These are phyloP conservation scores for Phytophthora tentaculata DNA, from an alignment of 352 stramenopile species.

Conservation along the genomic window DNA sequence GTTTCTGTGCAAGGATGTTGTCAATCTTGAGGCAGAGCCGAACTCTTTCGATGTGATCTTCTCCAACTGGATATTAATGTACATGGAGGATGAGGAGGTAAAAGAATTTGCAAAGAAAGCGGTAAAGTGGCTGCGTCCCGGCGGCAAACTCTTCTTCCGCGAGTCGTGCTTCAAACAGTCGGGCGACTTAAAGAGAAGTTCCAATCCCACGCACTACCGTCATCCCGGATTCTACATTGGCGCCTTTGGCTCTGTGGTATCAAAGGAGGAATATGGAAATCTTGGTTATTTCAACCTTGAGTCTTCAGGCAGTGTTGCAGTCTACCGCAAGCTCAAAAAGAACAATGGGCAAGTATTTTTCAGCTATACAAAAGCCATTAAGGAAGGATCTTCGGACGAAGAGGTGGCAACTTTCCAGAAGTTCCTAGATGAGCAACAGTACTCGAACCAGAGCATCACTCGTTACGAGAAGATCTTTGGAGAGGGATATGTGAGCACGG, in stretches of 20 bases:
- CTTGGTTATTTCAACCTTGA: conserved; percentile 71
- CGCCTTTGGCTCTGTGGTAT: conserved; percentile 57
- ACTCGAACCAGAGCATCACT: conserved; percentile 72
- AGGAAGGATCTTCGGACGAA: conserved; percentile 28
- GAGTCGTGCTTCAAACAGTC: conserved; percentile 76
- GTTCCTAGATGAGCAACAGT: conserved; percentile 76
- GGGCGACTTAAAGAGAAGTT: conserved; percentile 60
- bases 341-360: conserved; percentile 87
- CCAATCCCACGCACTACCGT: conserved; percentile 74
- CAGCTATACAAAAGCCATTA: conserved; percentile 67
- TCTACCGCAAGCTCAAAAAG: conserved; percentile 82
- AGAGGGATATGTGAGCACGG: conserved; percentile 73
- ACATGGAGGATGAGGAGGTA: conserved; percentile 66
- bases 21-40: conserved; percentile 56
- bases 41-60: conserved; percentile 78
- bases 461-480: conserved; percentile 84
- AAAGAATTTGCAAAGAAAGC: conserved; percentile 61
- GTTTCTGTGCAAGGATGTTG: conserved; percentile 76
- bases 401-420: conserved; percentile 63
- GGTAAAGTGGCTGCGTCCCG: conserved; percentile 66
- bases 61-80: conserved; percentile 85
- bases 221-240: conserved; percentile 71
- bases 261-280: conserved; percentile 42
- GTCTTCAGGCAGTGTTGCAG: conserved; percentile 62
- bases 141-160: conserved; percentile 71